These are phyloP conservation scores for Penicillium sclerotiorum DNA, from an alignment of 2,329 filamentous ascomycete genomes.

Conservation along the genomic window DNA sequence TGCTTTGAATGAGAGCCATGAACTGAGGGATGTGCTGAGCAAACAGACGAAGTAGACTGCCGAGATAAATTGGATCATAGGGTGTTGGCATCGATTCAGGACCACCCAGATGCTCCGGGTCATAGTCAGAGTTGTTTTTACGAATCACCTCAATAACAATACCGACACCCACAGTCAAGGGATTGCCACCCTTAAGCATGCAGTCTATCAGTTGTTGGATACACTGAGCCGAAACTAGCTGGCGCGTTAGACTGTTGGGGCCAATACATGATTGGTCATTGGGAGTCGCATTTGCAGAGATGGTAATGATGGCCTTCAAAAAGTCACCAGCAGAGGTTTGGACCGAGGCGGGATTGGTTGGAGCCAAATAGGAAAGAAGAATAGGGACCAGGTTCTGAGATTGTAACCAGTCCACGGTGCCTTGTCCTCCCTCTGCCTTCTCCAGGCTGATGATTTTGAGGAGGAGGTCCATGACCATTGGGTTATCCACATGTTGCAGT, in stretches of 20 bases:
- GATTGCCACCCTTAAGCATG: slow-evolving; percentile 92
- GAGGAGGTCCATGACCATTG: slow-evolving; percentile 96
- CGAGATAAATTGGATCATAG: slow-evolving; percentile 93
- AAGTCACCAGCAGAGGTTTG: slow-evolving; percentile 98
- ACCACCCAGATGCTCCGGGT: slow-evolving; percentile 84
- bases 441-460: slow-evolving; percentile 97
- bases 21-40: slow-evolving; percentile 91
- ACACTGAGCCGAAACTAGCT: slow-evolving; percentile 85
- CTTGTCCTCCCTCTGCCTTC: slow-evolving; percentile 85
- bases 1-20: slow-evolving; percentile 83
- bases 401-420: slow-evolving; percentile 97
- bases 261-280: slow-evolving; percentile 99
- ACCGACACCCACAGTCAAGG: slow-evolving; percentile 91
- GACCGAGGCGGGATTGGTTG: slow-evolving; percentile 82
- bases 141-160: slow-evolving; percentile 98
- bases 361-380: slow-evolving; percentile 81
- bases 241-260: slow-evolving; percentile 92
- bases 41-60: slow-evolving; percentile 84
- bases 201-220: slow-evolving; percentile 82
- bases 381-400: slow-evolving; percentile 83
- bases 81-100: slow-evolving; percentile 77
- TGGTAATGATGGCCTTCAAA: slow-evolving; percentile 97
- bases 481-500: slow-evolving; percentile 91
- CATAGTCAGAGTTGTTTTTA: slow-evolving; percentile 99
- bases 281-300: slow-evolving; percentile 95